These are phyloP conservation scores for Trypethelium eluteriae DNA, from an alignment of 495 filamentous ascomycete genomes.

Conservation along the genomic window DNA sequence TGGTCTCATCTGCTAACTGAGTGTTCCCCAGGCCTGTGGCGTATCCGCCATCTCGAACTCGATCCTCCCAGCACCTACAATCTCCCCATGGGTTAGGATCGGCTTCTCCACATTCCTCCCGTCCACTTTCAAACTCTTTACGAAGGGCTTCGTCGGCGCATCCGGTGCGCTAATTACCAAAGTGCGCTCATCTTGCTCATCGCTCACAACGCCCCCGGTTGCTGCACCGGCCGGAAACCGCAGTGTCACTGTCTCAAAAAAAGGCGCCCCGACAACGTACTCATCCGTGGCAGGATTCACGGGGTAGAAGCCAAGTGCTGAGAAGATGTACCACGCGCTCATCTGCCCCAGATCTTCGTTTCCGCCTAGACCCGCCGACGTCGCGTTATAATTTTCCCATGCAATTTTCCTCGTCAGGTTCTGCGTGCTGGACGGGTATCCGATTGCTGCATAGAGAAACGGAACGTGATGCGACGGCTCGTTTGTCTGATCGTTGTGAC, in stretches of 20 bases:
- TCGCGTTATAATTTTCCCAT: conserved; percentile 22
- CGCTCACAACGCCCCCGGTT: conserved; percentile 16
- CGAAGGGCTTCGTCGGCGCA: conserved; percentile 20
- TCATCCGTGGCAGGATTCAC: conserved; percentile 22
- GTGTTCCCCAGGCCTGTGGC: conserved; percentile 18
- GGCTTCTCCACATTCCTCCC: conserved; percentile 19
- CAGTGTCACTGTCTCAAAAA: conserved; percentile 22
- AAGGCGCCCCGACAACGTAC: conserved; percentile 22
- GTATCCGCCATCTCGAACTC: conserved; percentile 23
- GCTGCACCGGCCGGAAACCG: conserved; percentile 18
- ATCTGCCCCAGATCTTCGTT: conserved; percentile 27
- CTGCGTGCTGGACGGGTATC: conserved; percentile 22
- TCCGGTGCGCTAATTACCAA: conserved; percentile 19
- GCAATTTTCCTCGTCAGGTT: conserved; percentile 19
- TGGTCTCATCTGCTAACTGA: neutral
- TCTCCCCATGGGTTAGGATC: conserved; percentile 18
- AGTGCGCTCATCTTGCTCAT: conserved; percentile 14
- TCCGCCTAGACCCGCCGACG: conserved; percentile 18
- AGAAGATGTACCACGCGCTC: conserved; percentile 24
- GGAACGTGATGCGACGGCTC: conserved; percentile 25
- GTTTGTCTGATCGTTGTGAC: conserved; percentile 24
- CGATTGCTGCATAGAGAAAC: conserved; percentile 20
- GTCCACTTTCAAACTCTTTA: conserved; percentile 22
- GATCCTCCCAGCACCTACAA: conserved; percentile 17
- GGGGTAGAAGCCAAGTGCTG: conserved; percentile 23